These are phyloP conservation scores for Mallotus japonicus DNA, from an alignment of 441 rosid species.

Conservation along the genomic window DNA sequence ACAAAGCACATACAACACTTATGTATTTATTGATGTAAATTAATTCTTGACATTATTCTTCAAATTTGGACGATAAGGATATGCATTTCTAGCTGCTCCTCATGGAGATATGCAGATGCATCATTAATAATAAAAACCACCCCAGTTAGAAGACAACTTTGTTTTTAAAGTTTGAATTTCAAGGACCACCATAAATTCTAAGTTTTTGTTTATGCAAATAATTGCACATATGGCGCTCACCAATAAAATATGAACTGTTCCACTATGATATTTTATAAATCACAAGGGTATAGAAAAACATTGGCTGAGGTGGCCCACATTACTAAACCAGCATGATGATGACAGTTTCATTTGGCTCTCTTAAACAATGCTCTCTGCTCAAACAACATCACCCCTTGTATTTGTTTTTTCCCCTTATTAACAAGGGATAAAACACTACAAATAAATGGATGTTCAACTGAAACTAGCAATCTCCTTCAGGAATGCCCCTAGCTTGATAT, in stretches of 20 bases:
- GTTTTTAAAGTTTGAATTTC: background rate
- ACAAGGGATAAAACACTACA: no score
- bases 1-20: background rate
- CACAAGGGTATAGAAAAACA: background rate
- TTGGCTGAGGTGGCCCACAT: background rate
- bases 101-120: background rate
- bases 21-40: background rate
- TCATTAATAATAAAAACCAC: background rate
- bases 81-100: conserved; percentile 3
- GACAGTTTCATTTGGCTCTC: no score
- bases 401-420: no score
- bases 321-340: background rate
- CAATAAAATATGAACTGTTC: background rate
- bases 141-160: background rate
- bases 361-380: background rate
- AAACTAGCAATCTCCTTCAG: background rate
- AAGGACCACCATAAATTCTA: background rate
- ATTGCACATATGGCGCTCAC: background rate
- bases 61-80: background rate
- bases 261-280: background rate
- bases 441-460: background rate
- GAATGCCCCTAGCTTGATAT: background rate
- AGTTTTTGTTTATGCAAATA: background rate
- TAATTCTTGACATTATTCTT: background rate
- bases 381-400: background rate